Conservation (phyloP, 352 stramenopile species). For the Pythium aquatile region DNA sequence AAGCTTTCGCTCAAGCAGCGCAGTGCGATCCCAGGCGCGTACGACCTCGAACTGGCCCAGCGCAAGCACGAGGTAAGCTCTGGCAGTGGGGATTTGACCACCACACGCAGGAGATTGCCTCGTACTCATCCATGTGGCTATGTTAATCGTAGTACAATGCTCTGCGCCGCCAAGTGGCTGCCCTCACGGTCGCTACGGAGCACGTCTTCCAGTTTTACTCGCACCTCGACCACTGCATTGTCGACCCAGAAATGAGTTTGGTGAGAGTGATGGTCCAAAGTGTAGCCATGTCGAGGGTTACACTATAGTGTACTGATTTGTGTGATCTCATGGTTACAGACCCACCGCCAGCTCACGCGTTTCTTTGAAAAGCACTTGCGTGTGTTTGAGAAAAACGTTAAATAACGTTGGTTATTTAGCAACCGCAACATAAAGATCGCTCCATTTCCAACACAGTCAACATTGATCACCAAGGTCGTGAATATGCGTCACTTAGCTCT, state of each 20-base stretch:
- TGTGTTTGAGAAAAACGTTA: constrained; percentile 33
- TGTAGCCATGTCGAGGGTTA: constrained; percentile 15
- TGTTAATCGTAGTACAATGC: constrained; percentile 27
- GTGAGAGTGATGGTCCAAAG: constrained; percentile 22
- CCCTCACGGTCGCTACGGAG: constrained; percentile 40
- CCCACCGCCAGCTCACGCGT: constrained; percentile 25
- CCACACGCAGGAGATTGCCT: background rate
- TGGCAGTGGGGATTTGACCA: background rate
- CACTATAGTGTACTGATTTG: background rate
- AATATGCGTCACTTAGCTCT: constrained; percentile 12
- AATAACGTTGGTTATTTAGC: constrained; percentile 16
- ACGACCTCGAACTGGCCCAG: constrained; percentile 25
- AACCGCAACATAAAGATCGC: background rate
- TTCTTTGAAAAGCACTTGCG: constrained; percentile 31
- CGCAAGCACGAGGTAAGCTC: constrained; percentile 24
- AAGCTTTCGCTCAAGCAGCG: constrained; percentile 24
- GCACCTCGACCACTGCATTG: constrained; percentile 40
- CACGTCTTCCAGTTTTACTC: constrained; percentile 52
- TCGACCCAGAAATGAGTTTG: constrained; percentile 39
- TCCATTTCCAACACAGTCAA: background rate
- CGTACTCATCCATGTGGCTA: background rate
- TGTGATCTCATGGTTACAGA: constrained; percentile 1
- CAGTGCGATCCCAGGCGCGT: constrained; percentile 23
- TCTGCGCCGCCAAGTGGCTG: constrained; percentile 32
- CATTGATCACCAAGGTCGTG: background rate